Conservation (phyloP, 352 stramenopile genomes). For the Pythium graminicola region DNA sequence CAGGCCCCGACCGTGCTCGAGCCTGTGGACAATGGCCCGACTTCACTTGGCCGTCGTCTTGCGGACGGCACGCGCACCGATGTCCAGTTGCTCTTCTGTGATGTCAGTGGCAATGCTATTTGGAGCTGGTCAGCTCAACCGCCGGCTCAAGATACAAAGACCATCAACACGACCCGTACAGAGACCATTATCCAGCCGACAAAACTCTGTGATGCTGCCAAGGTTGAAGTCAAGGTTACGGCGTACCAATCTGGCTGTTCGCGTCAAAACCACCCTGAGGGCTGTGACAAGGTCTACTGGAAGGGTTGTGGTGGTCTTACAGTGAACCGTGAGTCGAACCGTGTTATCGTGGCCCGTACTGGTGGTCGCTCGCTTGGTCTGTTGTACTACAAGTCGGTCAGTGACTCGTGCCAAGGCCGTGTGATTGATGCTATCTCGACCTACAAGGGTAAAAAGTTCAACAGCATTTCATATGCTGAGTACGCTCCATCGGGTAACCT, state of each 20-base stretch:
- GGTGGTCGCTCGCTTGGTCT: conserved; percentile 66
- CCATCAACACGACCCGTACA: conserved; percentile 36
- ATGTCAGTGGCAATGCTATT: conserved; percentile 64
- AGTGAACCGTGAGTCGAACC: conserved; percentile 50
- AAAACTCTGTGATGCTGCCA: conserved; percentile 26
- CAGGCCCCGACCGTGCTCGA: conserved; percentile 45
- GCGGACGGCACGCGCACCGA: conserved; percentile 33
- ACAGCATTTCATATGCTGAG: conserved; percentile 64
- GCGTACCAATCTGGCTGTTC: conserved; percentile 77
- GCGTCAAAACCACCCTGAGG: conserved; percentile 72
- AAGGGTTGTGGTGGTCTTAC: conserved; percentile 77
- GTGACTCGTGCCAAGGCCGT: conserved; percentile 49
- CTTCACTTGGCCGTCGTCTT: conserved; percentile 32
- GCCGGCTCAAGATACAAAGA: conserved; percentile 17
- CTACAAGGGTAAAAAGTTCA: conserved; percentile 74
- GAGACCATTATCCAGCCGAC: conserved; percentile 50
- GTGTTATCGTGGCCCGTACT: conserved; percentile 67
- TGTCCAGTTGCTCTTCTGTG: conserved; percentile 52
- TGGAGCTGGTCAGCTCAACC: conserved; percentile 56
- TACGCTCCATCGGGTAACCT: conserved; percentile 56
- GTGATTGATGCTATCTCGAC: conserved; percentile 70
- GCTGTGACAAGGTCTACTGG: conserved; percentile 66
- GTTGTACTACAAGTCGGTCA: conserved; percentile 51
- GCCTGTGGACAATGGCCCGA: conserved; percentile 23
- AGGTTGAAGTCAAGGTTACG: conserved; percentile 48